phyloP scores from a whole-genome alignment of 2,329 filamentous ascomycete species.

The Alternaria longipes region DNA sequence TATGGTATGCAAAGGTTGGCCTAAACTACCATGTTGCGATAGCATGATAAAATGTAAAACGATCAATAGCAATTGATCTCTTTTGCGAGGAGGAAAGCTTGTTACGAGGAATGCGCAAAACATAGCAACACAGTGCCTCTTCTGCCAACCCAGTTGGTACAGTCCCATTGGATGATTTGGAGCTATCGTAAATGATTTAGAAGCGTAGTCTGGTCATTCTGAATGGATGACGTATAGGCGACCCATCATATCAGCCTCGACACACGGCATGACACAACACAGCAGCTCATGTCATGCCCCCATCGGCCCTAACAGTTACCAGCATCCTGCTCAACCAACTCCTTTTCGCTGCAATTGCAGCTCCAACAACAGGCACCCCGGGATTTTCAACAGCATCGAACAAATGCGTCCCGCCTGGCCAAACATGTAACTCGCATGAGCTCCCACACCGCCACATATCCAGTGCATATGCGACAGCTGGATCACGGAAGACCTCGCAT shows the following conservation, averaged over 20 bases:
- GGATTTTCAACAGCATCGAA: slow-evolving; percentile 27
- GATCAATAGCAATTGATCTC: accelerated
- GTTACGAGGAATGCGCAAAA: no score
- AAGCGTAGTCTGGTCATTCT: no score
- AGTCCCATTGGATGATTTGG: no score
- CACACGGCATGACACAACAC: no score
- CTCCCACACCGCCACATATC: slow-evolving; percentile 30
- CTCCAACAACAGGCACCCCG: slow-evolving; percentile 9
- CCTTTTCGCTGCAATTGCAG: slow-evolving; percentile 13
- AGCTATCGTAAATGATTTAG: no score
- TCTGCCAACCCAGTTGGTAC: accelerated
- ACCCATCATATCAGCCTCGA: no score
- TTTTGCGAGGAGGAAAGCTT: no score
- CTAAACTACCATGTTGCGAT: no score
- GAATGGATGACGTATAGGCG: accelerated
- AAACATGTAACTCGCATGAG: slow-evolving; percentile 31
- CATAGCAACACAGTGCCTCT: no score
- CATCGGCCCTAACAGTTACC: accelerated
- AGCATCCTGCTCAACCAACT: no score
- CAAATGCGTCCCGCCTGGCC: slow-evolving; percentile 24
- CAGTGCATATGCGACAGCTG: slow-evolving; percentile 22
- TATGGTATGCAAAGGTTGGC: accelerated
- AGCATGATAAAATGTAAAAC: accelerated
- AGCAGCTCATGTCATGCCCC: no score
- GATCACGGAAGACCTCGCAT: slow-evolving; percentile 34